A percentile compares a stretch with the other conserved stretches of the same genome.
phyloP scores from a whole-genome alignment of 2,329 filamentous ascomycete genomes.

The Alternaria longipes region DNA sequence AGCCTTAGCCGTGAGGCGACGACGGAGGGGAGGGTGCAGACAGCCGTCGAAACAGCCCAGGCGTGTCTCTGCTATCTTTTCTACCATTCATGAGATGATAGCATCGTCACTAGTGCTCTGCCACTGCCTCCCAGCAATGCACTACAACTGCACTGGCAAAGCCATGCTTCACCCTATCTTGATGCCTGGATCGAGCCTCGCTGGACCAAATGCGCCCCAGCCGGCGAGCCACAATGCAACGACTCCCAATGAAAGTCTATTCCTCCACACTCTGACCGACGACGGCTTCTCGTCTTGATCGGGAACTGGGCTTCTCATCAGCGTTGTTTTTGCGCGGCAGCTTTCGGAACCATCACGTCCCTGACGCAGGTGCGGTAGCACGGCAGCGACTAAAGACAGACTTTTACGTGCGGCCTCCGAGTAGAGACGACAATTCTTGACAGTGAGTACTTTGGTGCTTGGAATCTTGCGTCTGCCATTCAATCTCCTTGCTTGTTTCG shows the following conservation, averaged over 20 bases:
- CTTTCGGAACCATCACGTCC: conserved; percentile 26
- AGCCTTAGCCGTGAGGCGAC: conserved; percentile 16
- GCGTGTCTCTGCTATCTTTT: conserved; percentile 22
- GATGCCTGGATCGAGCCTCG: conserved; percentile 27
- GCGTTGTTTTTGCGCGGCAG: conserved; percentile 29
- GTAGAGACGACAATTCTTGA: conserved; percentile 7
- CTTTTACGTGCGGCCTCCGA: conserved; percentile 25
- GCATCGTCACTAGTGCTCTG: conserved; percentile 10
- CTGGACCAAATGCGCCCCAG: conserved; percentile 35
- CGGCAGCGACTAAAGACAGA: conserved; percentile 24
- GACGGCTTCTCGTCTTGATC: conserved; percentile 27
- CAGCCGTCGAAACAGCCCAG: conserved; percentile 32
- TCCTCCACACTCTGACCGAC: conserved; percentile 27
- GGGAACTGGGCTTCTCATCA: conserved; percentile 30
- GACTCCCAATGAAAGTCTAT: conserved; percentile 31
- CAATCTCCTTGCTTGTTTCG: conserved; percentile 23
- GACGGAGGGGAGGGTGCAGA: conserved; percentile 13
- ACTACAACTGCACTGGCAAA: conserved; percentile 10
- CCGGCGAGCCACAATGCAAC: conserved; percentile 26
- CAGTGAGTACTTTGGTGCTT: conserved; percentile 17
- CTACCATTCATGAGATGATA: conserved; percentile 4
- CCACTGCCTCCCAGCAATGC: conserved; percentile 14
- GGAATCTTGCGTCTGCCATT: background rate
- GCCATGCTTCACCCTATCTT: conserved; percentile 38
- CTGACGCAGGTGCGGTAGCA: conserved; percentile 39